Conservation (phyloP, 148 eudicot species). For the Silene uniflora region DNA sequence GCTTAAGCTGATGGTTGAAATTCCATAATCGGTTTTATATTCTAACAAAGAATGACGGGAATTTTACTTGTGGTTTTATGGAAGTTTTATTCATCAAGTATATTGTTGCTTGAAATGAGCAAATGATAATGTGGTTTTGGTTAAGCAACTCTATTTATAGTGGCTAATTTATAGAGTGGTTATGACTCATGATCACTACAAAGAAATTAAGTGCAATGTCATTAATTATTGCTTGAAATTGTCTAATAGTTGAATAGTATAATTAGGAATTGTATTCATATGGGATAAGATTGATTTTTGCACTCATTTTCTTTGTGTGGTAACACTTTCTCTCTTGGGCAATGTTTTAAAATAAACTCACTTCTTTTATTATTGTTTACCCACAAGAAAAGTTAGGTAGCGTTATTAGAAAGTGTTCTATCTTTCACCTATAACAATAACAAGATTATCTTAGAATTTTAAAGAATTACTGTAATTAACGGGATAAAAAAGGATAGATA, state of each 20-base stretch:
- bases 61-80: not conserved
- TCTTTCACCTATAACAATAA: not conserved
- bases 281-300: not conserved
- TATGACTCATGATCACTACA: not conserved
- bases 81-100: not conserved
- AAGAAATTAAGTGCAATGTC: not conserved
- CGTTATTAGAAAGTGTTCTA: not conserved
- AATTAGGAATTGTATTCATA: not conserved
- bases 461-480: too few species aligned
- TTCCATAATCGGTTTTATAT: too few species aligned
- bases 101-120: not conserved
- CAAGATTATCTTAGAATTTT: not conserved
- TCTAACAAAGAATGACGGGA: not conserved
- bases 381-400: not conserved
- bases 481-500: too few species aligned
- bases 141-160: not conserved
- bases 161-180: not conserved
- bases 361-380: not conserved
- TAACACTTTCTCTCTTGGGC: not conserved
- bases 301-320: not conserved
- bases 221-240: slow-evolving; percentile 9
- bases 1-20: too few species aligned
- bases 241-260: not conserved
- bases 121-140: not conserved
- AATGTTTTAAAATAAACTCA: not conserved